Evolutionary conservation across 257 asterid genomes (phyloP).

Genomic region (Forsythia suspensa): DNA sequence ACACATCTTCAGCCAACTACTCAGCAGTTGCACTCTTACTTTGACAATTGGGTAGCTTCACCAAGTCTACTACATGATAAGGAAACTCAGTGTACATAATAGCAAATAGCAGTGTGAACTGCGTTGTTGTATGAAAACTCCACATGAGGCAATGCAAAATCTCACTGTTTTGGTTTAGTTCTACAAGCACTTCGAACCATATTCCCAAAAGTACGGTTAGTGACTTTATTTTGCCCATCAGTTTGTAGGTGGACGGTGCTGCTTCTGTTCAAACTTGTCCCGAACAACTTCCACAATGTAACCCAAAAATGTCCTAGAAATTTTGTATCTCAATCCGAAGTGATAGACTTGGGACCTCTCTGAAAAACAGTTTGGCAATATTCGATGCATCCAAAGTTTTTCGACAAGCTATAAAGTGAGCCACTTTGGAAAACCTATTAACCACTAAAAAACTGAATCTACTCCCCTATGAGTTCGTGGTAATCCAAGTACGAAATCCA

Average conservation of each 20-base stretch:
- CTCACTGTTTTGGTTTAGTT: not conserved
- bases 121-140: not conserved
- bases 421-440: slow-evolving; percentile 11
- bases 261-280: not conserved
- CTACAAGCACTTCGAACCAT: not conserved
- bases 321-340: not conserved
- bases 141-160: not conserved
- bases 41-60: not conserved
- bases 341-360: not conserved
- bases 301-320: not conserved
- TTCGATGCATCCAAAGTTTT: not conserved
- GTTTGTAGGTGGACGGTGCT: slow-evolving; percentile 1
- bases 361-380: not conserved
- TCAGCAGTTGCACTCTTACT: not conserved
- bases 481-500: not conserved
- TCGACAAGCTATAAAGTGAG: not conserved
- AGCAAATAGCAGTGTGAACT: not conserved
- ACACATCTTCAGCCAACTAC: not conserved
- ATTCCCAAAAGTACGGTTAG: not conserved
- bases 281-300: not conserved
- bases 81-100: not conserved
- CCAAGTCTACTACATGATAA: not conserved
- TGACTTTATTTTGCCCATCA: slow-evolving; percentile 6
- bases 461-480: not conserved
- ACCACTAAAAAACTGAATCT: not conserved